These are phyloP conservation scores for Austroboletus eburneus DNA, from an alignment of 768 basidiomycete genomes.

Conservation along the genomic window DNA sequence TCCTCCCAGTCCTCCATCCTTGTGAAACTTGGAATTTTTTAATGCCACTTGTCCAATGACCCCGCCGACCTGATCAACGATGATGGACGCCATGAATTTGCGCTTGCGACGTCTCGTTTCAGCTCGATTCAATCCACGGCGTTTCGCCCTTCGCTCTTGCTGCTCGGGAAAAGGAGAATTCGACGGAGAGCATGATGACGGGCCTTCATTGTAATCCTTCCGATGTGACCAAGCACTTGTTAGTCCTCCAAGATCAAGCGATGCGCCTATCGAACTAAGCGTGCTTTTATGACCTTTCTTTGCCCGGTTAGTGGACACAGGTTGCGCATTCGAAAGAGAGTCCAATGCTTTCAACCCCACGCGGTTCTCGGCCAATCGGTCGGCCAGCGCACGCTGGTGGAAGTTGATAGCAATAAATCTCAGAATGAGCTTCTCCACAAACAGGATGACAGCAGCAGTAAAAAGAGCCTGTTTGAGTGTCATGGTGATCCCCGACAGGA, in stretches of 20 bases:
- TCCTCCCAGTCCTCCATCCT: slow-evolving; percentile 48
- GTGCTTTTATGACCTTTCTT: slow-evolving; percentile 46
- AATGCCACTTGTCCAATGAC: slow-evolving; percentile 69
- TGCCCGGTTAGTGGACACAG: slow-evolving; percentile 29
- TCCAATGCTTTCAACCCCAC: slow-evolving; percentile 69
- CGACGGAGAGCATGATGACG: slow-evolving; percentile 1
- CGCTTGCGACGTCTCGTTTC: slow-evolving; percentile 40
- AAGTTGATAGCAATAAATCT: slow-evolving; percentile 80
- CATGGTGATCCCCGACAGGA: slow-evolving; percentile 5
- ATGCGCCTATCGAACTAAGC: slow-evolving; percentile 34
- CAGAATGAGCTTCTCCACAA: slow-evolving; percentile 58
- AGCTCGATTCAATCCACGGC: slow-evolving; percentile 17
- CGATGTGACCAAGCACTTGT: slow-evolving; percentile 10
- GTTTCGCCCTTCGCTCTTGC: slow-evolving; percentile 14
- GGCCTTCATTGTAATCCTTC: slow-evolving; percentile 10
- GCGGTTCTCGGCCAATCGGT: slow-evolving; percentile 66
- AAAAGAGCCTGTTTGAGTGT: slow-evolving; percentile 39
- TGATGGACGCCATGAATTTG: slow-evolving; percentile 57
- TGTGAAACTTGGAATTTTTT: slow-evolving; percentile 60
- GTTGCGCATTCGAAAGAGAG: slow-evolving; percentile 63
- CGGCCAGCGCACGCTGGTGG: slow-evolving; percentile 70
- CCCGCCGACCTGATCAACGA: slow-evolving; percentile 63
- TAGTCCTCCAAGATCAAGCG: slow-evolving; percentile 31
- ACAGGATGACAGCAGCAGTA: slow-evolving; percentile 38
- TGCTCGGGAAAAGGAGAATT: slow-evolving; percentile 10